Evolutionary conservation across 2,329 filamentous ascomycete species (phyloP), one percentile per base, ranked within the genome.

Genomic region (Botryotinia narcissicola): DNA sequence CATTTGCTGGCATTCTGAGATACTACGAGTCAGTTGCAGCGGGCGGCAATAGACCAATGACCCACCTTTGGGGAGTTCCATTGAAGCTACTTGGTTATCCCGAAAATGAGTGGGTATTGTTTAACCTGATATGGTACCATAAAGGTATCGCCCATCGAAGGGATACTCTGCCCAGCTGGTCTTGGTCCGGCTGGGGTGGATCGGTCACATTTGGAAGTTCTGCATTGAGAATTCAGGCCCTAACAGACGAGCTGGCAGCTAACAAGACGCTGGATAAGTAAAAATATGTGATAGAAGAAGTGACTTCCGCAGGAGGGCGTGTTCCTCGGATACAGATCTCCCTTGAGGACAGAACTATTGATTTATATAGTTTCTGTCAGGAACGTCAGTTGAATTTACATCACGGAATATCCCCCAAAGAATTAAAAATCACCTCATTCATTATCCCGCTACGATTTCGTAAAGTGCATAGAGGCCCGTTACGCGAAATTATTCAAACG

Each of bases 31-130:
- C 10, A 51, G 9, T 6, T 51, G 1, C 22, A 25, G 4, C 0
- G 10, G 8, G 3, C 4, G 3, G 9, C 20, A 0, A 51, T 12
- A 6, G 0, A 51, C 22, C 46, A 25, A 0, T 51, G 10, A 12
- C 9, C 22, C 48, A 51, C 22, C 48, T 51, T n/a, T 51, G 22
- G 22, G 48, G 48, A n/a, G 48, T 51, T 51, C 22, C 22, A 25
- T 25, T 51, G 1, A 12, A 25, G 46, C 46, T 25, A 4, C 22
- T 25, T 51, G 22, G 4, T 9, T 4, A 25, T 25, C 3, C 9
- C 7, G 4, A 51, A 51, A 9, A 12, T 10, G 9, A 14, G 2
- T 0, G 1, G 22, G 22, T 25, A 51, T 12, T 5, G 1, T 51
- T 51, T 4, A 22, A 51, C 1, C 22, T 51, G 6, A 1, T 51